Evolutionary conservation across 768 basidiomycete genomes (phyloP), one percentile per base, ranked within the genome.

Genomic region (Leccinum obscurum): DNA sequence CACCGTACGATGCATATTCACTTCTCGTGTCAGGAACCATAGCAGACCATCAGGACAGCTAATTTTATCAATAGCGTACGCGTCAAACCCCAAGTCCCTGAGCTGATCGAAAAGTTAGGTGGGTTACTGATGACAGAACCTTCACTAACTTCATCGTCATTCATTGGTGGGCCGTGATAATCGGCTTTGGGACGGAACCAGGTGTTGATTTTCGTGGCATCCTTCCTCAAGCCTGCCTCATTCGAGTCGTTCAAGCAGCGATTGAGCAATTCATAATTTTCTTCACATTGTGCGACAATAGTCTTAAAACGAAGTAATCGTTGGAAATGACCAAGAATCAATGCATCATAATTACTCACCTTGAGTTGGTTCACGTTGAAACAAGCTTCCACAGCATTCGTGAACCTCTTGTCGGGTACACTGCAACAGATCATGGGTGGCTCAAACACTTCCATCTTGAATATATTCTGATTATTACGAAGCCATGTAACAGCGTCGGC

Each of bases 401-500:
- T 84, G 60, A 80, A 92, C 44, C 69, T 64, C 66, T 73, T 77
- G 70, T 94, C 82, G 15, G 87, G 85, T 14, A 96, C 82, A 20
- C 77, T 86, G 46, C 93, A 76, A 13, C 84, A 83, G 59, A 99
- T 80, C 65, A 86, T 77, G 0, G 94, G 86, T 15, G 97, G 96
- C 72, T 95, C 92, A 60, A 90, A 85, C n/a, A 98, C 86, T 56
- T 87, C 81, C 83, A 86, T 87, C 70, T 83, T 84, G 78, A 98
- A 94, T 59, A 76, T 75, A 62, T 81, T 64, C 52, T 77, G 79
- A 68, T 95, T 86, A 13, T 77, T 67, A 14, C 91, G 82, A 51
- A 95, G 77, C 92, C 93, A 95, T 3, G 79, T 59, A 3, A 93
- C 86, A 2, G 85, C 86, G 3, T 83, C 83, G 35, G 82, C 83